These are phyloP conservation scores for Alternaria postmessia DNA, from an alignment of 2,329 filamentous ascomycete genomes.

Conservation along the genomic window DNA sequence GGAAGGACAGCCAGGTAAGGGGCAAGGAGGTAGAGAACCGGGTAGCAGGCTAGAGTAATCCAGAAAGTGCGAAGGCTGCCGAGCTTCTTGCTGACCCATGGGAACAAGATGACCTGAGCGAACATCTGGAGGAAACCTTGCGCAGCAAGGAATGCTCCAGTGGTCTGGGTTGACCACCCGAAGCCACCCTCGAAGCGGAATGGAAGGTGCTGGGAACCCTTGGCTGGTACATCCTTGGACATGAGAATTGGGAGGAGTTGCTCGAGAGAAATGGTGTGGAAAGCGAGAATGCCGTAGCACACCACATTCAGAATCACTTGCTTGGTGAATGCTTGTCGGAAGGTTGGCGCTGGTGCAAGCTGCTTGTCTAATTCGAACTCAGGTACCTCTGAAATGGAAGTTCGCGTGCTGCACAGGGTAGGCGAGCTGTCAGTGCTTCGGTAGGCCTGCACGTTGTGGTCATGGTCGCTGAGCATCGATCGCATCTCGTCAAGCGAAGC, in stretches of 20 bases:
- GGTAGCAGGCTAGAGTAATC: slow-evolving; percentile 82
- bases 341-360: slow-evolving; percentile 26
- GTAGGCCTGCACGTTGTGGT: slow-evolving; percentile 66
- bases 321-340: slow-evolving; percentile 75
- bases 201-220: slow-evolving; percentile 67
- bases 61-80: slow-evolving; percentile 85
- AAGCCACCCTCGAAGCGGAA: slow-evolving; percentile 92
- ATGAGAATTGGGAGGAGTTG: slow-evolving; percentile 92
- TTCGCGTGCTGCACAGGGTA: slow-evolving; percentile 51
- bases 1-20: slow-evolving; percentile 91
- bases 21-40: slow-evolving; percentile 83
- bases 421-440: slow-evolving; percentile 65
- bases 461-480: slow-evolving; percentile 63
- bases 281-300: slow-evolving; percentile 90
- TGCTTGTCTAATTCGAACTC: slow-evolving; percentile 48
- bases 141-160: slow-evolving; percentile 86
- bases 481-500: slow-evolving; percentile 65
- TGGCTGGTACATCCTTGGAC: slow-evolving; percentile 68
- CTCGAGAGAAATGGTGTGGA: slow-evolving; percentile 97
- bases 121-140: slow-evolving; percentile 92
- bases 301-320: slow-evolving; percentile 88
- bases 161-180: slow-evolving; percentile 79
- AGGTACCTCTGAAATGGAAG: slow-evolving; percentile 42
- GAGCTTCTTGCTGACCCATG: slow-evolving; percentile 75
- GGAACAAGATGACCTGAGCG: slow-evolving; percentile 84